Conservation (phyloP, 192 early-diverging fungal genomes). For the Coemansia pectinata region DNA sequence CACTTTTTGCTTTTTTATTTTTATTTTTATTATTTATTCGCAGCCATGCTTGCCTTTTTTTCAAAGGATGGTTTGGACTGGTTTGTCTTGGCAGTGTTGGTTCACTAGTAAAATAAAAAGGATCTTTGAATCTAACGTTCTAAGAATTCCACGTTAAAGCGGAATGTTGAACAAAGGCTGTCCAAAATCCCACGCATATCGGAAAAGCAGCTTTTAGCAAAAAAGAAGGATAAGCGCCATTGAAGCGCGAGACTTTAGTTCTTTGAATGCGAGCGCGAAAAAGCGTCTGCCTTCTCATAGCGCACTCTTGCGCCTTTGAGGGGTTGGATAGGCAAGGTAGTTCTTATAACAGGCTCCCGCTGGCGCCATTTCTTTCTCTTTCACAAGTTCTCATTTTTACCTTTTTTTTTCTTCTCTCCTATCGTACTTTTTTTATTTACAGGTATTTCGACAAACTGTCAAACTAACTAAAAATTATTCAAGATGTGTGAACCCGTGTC, state of each 20-base stretch:
- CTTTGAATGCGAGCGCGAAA: background rate
- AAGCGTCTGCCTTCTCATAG: background rate
- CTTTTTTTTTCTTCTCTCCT: background rate
- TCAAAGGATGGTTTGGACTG: background rate
- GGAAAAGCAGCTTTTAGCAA: background rate
- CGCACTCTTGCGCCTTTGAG: background rate
- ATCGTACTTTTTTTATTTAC: background rate
- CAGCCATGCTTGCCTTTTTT: background rate
- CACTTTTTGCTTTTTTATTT: background rate
- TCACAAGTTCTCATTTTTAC: background rate
- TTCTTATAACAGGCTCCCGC: background rate
- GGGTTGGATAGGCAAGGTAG: background rate
- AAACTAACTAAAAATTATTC: background rate
- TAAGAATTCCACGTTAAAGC: background rate
- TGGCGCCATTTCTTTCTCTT: background rate
- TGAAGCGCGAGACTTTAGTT: background rate
- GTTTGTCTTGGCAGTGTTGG: background rate
- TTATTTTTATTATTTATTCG: background rate
- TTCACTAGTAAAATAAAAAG: background rate
- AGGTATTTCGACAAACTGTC: background rate
- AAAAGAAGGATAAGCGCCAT: background rate
- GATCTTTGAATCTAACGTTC: background rate
- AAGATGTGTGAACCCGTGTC: background rate
- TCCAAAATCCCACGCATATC: background rate
- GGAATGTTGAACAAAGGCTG: background rate